A percentile compares a stretch with the other conserved stretches of the same genome.
Evolutionary conservation across 495 filamentous ascomycete genomes (phyloP).

Genomic region (Hypoxylon fuscum): DNA sequence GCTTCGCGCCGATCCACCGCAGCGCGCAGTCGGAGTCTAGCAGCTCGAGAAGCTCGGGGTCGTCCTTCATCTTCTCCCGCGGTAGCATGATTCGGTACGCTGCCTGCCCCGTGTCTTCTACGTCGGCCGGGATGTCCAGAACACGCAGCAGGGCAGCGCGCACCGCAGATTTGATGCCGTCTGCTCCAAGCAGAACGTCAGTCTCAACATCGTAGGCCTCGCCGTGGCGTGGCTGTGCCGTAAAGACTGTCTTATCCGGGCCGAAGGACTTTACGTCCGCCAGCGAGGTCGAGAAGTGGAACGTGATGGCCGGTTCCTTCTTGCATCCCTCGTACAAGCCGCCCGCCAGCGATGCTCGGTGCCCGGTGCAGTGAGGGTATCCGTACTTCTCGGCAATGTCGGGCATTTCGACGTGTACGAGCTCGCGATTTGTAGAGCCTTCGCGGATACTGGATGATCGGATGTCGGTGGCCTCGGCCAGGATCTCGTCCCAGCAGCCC

Average conservation of each 20-base stretch:
- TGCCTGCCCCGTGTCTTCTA: constrained; percentile 78
- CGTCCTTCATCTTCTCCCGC: constrained; percentile 69
- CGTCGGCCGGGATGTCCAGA: constrained; percentile 62
- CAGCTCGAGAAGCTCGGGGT: constrained; percentile 73
- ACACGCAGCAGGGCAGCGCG: constrained; percentile 68
- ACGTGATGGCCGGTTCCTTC: constrained; percentile 69
- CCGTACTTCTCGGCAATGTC: constrained; percentile 74
- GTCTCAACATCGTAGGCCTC: constrained; percentile 64
- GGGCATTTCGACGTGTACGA: constrained; percentile 72
- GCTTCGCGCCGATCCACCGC: constrained; percentile 79
- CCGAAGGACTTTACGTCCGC: constrained; percentile 63
- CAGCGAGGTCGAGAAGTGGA: constrained; percentile 69
- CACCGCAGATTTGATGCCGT: constrained; percentile 76
- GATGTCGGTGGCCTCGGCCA: constrained; percentile 64
- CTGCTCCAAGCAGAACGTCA: constrained; percentile 76
- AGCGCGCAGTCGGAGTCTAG: constrained; percentile 73
- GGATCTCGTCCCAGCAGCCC: constrained; percentile 74
- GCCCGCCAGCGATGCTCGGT: constrained; percentile 75
- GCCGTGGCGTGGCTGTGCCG: constrained; percentile 64
- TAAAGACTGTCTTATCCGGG: constrained; percentile 62
- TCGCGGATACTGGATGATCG: constrained; percentile 61
- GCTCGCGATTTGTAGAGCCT: constrained; percentile 71
- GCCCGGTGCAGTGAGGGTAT: constrained; percentile 82
- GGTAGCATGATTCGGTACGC: constrained; percentile 88
- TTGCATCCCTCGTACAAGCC: constrained; percentile 73